Base-by-base conservation (phyloP, 2,329 filamentous ascomycete species). In the Coniochaeta sp. region DNA sequence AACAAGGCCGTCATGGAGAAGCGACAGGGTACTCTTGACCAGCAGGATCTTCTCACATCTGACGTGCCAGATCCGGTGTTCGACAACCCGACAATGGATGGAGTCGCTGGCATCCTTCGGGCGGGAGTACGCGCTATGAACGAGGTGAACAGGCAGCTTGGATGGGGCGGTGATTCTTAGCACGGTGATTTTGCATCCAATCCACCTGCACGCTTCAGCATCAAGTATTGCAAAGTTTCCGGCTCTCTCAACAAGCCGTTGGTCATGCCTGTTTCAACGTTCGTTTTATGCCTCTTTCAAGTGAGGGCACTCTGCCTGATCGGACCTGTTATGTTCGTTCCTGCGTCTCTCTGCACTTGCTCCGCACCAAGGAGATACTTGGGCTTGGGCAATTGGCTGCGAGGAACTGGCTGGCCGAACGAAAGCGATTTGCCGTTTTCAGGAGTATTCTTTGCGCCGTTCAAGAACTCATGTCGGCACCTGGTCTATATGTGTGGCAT, bases 1-100 rank as follows among this genome's bases (percentile, higher is more conserved):
- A 76, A 77, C 62, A 78, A 79, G 52, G 82, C 87, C 11, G 83
- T 87, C 1, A 68, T 88, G 60, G 80, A 82, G 58, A 79, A 83
- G 61, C 79, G 79, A 40, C 79, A 85, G 67, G 79, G 79, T 3
- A 74, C 77, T 24, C 74, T 89, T 17, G 81, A 81, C 40, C 82
- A 85, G 63, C 76, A 77, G 14, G 86, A 89, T 66, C 76, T 86
- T 38, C 67, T 76, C 24, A 70, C 71, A 6, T 73, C 77, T 57
- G 73, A 79, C 61, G 67, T 76, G 61, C 69, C 72, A 3, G 71
- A 72, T n/a, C 71, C 71, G 2, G 65, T 69, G 1, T 75, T 77
- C 44, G 66, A 72, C 28, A 76, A 74, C 57, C 65, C 71, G 1
- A 65, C 67, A 4, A 75, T 79, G 6, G 77, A 79, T 62, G 70